A percentile compares a stretch with the other conserved stretches of the same genome.
Evolutionary conservation across 306 rosid species (phyloP).

Genomic region (Delonix regia): DNA sequence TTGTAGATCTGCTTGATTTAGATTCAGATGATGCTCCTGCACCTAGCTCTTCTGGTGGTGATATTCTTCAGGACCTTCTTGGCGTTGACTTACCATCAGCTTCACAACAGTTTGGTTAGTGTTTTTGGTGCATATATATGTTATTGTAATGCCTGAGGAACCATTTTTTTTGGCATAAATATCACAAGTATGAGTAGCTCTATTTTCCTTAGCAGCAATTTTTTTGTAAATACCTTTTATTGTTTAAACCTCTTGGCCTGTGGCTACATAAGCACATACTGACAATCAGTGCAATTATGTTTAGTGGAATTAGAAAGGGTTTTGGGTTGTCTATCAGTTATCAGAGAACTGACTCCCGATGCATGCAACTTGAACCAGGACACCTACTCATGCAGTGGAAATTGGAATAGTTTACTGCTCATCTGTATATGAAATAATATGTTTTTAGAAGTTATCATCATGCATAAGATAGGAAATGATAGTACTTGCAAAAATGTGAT

Average conservation of each 20-base stretch:
- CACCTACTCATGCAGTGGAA: not conserved
- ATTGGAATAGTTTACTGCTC: not conserved
- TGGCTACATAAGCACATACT: not conserved
- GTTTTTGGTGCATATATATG: constrained; percentile 18
- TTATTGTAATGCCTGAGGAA: not conserved
- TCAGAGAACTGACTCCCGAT: not conserved
- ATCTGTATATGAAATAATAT: not conserved
- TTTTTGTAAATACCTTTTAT: constrained; percentile 9
- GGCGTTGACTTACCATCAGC: constrained; percentile 72
- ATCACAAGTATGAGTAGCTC: not conserved
- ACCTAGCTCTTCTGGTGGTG: constrained; percentile 79
- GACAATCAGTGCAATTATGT: not conserved
- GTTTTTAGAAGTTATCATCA: not conserved
- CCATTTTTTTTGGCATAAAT: not conserved
- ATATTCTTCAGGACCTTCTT: constrained; percentile 93
- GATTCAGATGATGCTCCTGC: constrained; percentile 77
- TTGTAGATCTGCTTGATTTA: constrained; percentile 89
- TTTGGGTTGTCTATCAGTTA: not conserved
- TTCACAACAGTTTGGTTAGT: constrained; percentile 75
- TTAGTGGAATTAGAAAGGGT: constrained; percentile 10
- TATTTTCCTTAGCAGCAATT: constrained; percentile 21
- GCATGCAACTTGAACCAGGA: not conserved
- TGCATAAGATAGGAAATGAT: not conserved
- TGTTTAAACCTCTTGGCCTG: constrained; percentile 13
- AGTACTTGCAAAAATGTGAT: not conserved